Percentiles rank a stretch among this genome's conserved stretches.
phyloP scores from a whole-genome alignment of 257 asterid species.

The Plantago major region DNA sequence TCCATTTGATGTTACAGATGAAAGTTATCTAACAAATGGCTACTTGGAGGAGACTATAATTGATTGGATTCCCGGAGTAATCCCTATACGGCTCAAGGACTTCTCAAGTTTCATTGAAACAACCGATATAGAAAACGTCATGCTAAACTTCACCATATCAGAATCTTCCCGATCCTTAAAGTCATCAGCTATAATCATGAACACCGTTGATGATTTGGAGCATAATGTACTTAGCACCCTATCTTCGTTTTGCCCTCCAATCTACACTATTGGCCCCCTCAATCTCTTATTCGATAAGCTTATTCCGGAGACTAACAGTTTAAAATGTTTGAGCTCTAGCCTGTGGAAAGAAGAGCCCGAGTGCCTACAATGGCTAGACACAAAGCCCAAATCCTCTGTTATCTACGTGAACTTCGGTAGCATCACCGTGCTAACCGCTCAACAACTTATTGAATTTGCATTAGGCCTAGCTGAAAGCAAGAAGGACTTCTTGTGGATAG shows the following conservation, averaged over 20 bases:
- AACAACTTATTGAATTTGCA: constrained; percentile 36
- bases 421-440: constrained; percentile 27
- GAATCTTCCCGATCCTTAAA: constrained; percentile 17
- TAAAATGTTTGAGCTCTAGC: constrained; percentile 15
- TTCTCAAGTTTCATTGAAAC: constrained; percentile 35
- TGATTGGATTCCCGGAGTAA: constrained; percentile 42
- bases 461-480: constrained; percentile 41
- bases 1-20: constrained; percentile 24
- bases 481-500: constrained; percentile 39
- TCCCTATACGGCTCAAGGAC: constrained; percentile 27
- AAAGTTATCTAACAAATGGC: constrained; percentile 35
- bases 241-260: constrained; percentile 21
- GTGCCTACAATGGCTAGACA: constrained; percentile 36
- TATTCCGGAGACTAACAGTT: constrained; percentile 2
- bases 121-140: constrained; percentile 24
- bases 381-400: constrained; percentile 27
- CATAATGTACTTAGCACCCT: constrained; percentile 28
- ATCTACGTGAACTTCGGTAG: constrained; percentile 42
- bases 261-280: constrained; percentile 41
- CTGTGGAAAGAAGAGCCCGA: constrained; percentile 37
- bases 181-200: constrained; percentile 26
- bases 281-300: constrained; percentile 11
- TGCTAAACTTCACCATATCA: constrained; percentile 36
- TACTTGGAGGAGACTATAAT: constrained; percentile 37
- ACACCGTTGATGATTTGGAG: constrained; percentile 38